Evolutionary conservation across 2,329 filamentous ascomycete species (phyloP).

Genomic region (Alternaria hordeiaustralica): DNA sequence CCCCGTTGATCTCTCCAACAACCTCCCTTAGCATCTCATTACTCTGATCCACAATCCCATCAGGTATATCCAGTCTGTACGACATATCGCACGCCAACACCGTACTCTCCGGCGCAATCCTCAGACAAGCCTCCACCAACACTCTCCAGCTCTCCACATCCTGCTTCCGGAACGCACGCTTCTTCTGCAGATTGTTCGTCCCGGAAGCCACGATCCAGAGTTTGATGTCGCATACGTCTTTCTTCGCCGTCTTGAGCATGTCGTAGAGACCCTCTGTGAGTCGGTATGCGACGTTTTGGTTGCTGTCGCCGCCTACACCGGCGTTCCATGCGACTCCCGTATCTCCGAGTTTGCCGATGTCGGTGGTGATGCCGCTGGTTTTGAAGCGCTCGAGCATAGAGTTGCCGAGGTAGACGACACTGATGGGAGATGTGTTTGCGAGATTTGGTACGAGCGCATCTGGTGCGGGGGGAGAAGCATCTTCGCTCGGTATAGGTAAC

Average conservation of each 20-base stretch:
- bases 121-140: conserved; percentile 10
- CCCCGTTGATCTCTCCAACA: conserved; percentile 11
- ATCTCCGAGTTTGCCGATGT: background rate
- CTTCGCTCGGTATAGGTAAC: background rate
- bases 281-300: conserved; percentile 11
- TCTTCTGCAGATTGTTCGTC: conserved; percentile 16
- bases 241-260: background rate
- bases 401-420: conserved; percentile 21
- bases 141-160: conserved; percentile 10
- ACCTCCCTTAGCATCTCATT: conserved; percentile 11
- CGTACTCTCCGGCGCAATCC: conserved; percentile 13
- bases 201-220: conserved; percentile 19
- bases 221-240: conserved; percentile 3
- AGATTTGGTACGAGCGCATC: conserved; percentile 3
- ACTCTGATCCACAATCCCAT: conserved; percentile 13
- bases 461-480: background rate
- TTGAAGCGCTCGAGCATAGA: conserved; percentile 28
- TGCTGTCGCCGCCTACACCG: conserved; percentile 22
- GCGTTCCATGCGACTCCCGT: conserved; percentile 14
- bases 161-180: background rate
- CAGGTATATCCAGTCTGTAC: conserved; percentile 8
- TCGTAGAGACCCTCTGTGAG: conserved; percentile 5
- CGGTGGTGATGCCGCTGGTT: conserved; percentile 14
- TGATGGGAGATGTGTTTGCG: conserved; percentile 7
- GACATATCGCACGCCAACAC: conserved; percentile 13